Evolutionary conservation across 1,284 basidiomycete genomes (phyloP).

Genomic region (Kalmanozyma brasiliensis): DNA sequence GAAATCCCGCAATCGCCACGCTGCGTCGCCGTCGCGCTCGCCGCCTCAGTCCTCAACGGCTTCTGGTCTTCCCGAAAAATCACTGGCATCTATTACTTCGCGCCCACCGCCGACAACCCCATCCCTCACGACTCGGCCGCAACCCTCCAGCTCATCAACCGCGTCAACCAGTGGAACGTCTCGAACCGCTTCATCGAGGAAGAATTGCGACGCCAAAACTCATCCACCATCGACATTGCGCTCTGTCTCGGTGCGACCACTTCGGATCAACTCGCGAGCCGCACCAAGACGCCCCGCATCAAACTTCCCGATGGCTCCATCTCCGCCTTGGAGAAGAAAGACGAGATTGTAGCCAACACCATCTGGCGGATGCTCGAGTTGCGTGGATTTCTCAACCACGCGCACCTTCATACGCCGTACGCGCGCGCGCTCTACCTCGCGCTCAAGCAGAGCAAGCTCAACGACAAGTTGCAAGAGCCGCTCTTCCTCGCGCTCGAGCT

Average conservation of each 20-base stretch:
- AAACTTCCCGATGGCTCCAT: conserved; percentile 38
- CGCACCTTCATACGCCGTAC: conserved; percentile 83
- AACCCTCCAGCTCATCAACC: conserved; percentile 86
- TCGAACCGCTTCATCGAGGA: conserved; percentile 87
- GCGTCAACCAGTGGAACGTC: conserved; percentile 92
- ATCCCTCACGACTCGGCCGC: conserved; percentile 72
- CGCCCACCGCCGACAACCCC: conserved; percentile 45
- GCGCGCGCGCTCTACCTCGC: conserved; percentile 90
- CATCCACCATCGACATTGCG: conserved; percentile 96
- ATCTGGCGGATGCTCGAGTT: conserved; percentile 98
- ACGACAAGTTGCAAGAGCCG: conserved; percentile 98
- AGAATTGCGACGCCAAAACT: conserved; percentile 93
- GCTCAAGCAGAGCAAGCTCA: conserved; percentile 80
- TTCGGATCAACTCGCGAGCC: conserved; percentile 51
- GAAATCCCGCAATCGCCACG: conserved; percentile 88
- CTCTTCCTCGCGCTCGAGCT: conserved; percentile 89
- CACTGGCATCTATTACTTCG: conserved; percentile 61
- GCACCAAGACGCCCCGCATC: conserved; percentile 57
- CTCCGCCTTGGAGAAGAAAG: conserved; percentile 85
- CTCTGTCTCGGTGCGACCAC: conserved; percentile 89
- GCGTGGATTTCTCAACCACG: conserved; percentile 87
- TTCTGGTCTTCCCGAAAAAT: conserved; percentile 65
- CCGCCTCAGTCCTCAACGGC: conserved; percentile 56
- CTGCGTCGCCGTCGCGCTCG: conserved; percentile 77
- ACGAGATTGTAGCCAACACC: conserved; percentile 96